Evolutionary conservation across 176 grass and related monocot species (phyloP).

Genomic region (Cenchrus purpureus): DNA sequence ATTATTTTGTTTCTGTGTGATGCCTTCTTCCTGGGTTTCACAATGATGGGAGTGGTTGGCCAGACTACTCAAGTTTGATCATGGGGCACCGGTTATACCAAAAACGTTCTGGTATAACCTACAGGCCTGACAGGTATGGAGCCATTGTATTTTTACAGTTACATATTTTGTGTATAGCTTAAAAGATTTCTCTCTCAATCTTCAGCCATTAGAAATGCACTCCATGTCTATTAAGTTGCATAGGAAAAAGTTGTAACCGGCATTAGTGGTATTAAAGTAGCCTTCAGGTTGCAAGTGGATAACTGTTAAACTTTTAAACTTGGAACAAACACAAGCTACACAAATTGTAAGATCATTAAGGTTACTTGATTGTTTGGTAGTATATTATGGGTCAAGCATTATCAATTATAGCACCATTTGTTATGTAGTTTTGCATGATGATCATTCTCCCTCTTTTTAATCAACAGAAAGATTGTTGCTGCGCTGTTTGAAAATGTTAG

Average conservation of each 20-base stretch:
- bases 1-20: slow-evolving; percentile 96
- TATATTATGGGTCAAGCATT: slow-evolving; percentile 8
- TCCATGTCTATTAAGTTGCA: background rate
- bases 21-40: slow-evolving; percentile 97
- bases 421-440: slow-evolving; percentile 22
- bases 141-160: slow-evolving; percentile 23
- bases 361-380: slow-evolving; percentile 10
- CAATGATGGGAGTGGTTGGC: slow-evolving; percentile 75
- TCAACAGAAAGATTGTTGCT: slow-evolving; percentile 77
- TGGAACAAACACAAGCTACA: slow-evolving; percentile 20
- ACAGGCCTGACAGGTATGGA: slow-evolving; percentile 88
- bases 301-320: slow-evolving; percentile 25
- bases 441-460: slow-evolving; percentile 6
- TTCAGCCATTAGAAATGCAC: slow-evolving; percentile 8
- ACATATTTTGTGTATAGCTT: slow-evolving; percentile 24
- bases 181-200: background rate
- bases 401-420: background rate
- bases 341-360: slow-evolving; percentile 13
- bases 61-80: slow-evolving; percentile 88
- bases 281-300: background rate
- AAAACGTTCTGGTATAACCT: slow-evolving; percentile 73
- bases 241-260: slow-evolving; percentile 5
- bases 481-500: slow-evolving; percentile 63
- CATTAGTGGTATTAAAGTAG: slow-evolving; percentile 2
- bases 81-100: slow-evolving; percentile 94